Base-by-base conservation (phyloP, 345 rosid genomes). In the Turritis glabra region DNA sequence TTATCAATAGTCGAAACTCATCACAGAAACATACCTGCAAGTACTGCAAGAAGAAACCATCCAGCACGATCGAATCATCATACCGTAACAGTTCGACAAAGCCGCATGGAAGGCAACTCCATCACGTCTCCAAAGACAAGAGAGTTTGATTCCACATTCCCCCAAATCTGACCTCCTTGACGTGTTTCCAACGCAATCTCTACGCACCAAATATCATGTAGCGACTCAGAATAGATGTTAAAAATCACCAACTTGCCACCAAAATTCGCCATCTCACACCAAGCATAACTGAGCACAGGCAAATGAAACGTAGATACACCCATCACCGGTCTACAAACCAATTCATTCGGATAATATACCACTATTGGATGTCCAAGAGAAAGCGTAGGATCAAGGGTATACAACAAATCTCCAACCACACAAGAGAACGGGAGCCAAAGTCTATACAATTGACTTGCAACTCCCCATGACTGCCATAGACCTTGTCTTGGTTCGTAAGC, bases 211-310 rank as follows among this genome's bases (percentile, higher is more conserved):
- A 40, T 3, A 14, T 5, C 2, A n/a, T n/a, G n/a, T n/a, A n/a
- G n/a, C n/a, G n/a, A n/a, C n/a, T n/a, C n/a, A 13, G 12, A 38
- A 26, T 8, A 12, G 0, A 30, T 32, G n/a, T n/a, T n/a, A 38
- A 64, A 13, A 64, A 64, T 29, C 69, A 64, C 69, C 27, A 64
- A 30, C 21, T 30, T 47, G 3, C 56, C 69, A 47, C 19, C 11
- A 8, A 30, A 4, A 19, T 30, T 47, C 5, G 29, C 19, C 69
- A n/a, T n/a, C n/a, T n/a, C n/a, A n/a, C n/a, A n/a, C n/a, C n/a
- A n/a, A n/a, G n/a, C n/a, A n/a, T n/a, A n/a, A n/a, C n/a, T n/a
- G n/a, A n/a, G n/a, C n/a, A n/a, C n/a, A n/a, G n/a, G n/a, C n/a
- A n/a, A n/a, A n/a, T n/a, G n/a, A n/a, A n/a, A n/a, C n/a, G n/a